A percentile compares a stretch with the other conserved stretches of the same genome.
Evolutionary conservation across 2,329 filamentous ascomycete species (phyloP).

Genomic region (Ophiosphaerella narmari): DNA sequence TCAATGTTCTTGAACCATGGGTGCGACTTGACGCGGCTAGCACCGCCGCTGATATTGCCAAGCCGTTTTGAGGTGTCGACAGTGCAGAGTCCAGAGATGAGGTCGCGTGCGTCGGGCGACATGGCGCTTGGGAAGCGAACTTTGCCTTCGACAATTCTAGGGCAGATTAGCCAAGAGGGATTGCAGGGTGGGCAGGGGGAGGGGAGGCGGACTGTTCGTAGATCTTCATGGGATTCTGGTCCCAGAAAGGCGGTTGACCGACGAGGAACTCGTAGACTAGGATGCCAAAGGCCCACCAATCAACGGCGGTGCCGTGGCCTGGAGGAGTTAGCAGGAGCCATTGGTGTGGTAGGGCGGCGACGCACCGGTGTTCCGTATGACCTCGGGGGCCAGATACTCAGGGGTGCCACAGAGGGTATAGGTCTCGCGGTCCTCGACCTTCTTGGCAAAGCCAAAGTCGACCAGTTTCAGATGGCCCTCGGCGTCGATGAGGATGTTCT

Average conservation of each 20-base stretch:
- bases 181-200: neutral
- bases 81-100: constrained; percentile 77
- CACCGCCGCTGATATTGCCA: constrained; percentile 78
- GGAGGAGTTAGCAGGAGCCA: constrained; percentile 24
- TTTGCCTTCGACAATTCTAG: constrained; percentile 77
- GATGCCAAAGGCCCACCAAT: constrained; percentile 88
- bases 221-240: constrained; percentile 84
- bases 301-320: constrained; percentile 71
- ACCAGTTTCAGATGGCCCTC: constrained; percentile 82
- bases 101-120: constrained; percentile 70
- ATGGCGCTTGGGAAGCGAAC: constrained; percentile 73
- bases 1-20: constrained; percentile 74
- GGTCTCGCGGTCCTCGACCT: constrained; percentile 73
- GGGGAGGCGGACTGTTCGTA: constrained; percentile 64
- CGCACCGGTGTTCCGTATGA: constrained; percentile 77
- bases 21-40: constrained; percentile 72
- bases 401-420: constrained; percentile 85
- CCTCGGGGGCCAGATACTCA: constrained; percentile 82
- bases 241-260: constrained; percentile 85
- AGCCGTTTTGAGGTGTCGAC: constrained; percentile 78
- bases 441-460: constrained; percentile 85
- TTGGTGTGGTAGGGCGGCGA: constrained; percentile 2
- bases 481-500: constrained; percentile 78
- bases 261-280: constrained; percentile 84
- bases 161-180: neutral